Percentiles rank a stretch among this genome's conserved stretches.
Evolutionary conservation across 192 early-diverging fungal genomes (phyloP).

Genomic region (Coemansia sp.): DNA sequence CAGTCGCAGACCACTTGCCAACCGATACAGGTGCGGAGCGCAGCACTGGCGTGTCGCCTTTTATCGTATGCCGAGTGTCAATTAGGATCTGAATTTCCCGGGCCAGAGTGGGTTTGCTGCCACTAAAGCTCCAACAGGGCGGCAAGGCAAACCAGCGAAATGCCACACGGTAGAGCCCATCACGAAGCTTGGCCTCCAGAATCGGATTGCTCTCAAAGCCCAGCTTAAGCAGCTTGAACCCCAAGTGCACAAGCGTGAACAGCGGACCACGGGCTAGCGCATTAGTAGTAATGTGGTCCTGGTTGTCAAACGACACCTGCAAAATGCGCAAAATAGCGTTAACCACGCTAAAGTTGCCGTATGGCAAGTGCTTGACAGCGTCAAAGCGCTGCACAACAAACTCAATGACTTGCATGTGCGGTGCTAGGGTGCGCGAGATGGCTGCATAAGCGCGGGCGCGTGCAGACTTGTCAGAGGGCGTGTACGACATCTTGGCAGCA

Average conservation of each 20-base stretch:
- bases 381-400: slow-evolving; percentile 86
- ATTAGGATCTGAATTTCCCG: slow-evolving; percentile 65
- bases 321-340: slow-evolving; percentile 77
- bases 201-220: slow-evolving; percentile 64
- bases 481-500: slow-evolving; percentile 87
- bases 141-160: slow-evolving; percentile 82
- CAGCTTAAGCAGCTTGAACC: slow-evolving; percentile 71
- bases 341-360: slow-evolving; percentile 67
- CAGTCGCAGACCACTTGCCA: slow-evolving; percentile 15
- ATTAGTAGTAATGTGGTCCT: slow-evolving; percentile 59
- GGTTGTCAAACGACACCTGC: slow-evolving; percentile 67
- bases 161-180: slow-evolving; percentile 66
- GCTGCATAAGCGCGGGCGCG: slow-evolving; percentile 60
- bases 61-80: slow-evolving; percentile 63
- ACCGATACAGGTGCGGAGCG: slow-evolving; percentile 4
- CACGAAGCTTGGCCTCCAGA: slow-evolving; percentile 64
- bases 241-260: slow-evolving; percentile 74
- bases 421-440: slow-evolving; percentile 63
- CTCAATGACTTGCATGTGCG: slow-evolving; percentile 83
- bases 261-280: slow-evolving; percentile 73
- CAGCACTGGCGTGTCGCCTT: slow-evolving; percentile 63
- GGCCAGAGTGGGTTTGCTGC: slow-evolving; percentile 62
- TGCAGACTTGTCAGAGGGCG: slow-evolving; percentile 80
- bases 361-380: slow-evolving; percentile 68
- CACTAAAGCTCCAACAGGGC: slow-evolving; percentile 80